These are phyloP conservation scores for Aspergillus egyptiacus DNA, from an alignment of 495 filamentous ascomycete species.

Conservation along the genomic window DNA sequence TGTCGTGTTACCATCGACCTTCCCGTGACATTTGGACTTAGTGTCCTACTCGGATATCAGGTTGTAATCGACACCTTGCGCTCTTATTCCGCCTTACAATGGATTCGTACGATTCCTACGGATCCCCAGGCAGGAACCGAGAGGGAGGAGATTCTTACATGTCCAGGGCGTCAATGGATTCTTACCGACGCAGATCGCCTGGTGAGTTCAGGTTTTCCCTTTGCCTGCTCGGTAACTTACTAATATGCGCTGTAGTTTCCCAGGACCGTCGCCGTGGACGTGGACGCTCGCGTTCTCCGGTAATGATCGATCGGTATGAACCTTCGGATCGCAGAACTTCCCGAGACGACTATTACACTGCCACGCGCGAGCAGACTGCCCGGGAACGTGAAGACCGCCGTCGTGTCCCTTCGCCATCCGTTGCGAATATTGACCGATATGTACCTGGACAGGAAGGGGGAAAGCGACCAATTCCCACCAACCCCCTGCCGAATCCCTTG, in stretches of 20 bases:
- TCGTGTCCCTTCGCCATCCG: constrained; percentile 53
- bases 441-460: constrained; percentile 74
- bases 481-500: constrained; percentile 75
- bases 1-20: neutral
- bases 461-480: constrained; percentile 54
- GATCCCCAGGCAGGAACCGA: constrained; percentile 37
- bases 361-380: constrained; percentile 59
- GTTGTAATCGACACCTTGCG: neutral
- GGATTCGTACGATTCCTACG: constrained; percentile 42
- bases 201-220: constrained; percentile 33
- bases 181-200: constrained; percentile 48
- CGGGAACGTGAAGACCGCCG: constrained; percentile 65
- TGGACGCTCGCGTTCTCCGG: constrained; percentile 65
- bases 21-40: neutral
- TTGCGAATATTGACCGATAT: constrained; percentile 87
- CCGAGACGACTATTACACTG: constrained; percentile 47
- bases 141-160: constrained; percentile 32
- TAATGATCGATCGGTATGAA: constrained; percentile 65
- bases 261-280: constrained; percentile 48
- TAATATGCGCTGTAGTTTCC: constrained; percentile 24
- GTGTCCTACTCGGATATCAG: neutral
- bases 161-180: constrained; percentile 29
- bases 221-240: neutral
- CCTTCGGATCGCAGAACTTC: constrained; percentile 50
- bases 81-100: constrained; percentile 17